phyloP scores from a whole-genome alignment of 352 stramenopile species.

The Lagenidium giganteum region DNA sequence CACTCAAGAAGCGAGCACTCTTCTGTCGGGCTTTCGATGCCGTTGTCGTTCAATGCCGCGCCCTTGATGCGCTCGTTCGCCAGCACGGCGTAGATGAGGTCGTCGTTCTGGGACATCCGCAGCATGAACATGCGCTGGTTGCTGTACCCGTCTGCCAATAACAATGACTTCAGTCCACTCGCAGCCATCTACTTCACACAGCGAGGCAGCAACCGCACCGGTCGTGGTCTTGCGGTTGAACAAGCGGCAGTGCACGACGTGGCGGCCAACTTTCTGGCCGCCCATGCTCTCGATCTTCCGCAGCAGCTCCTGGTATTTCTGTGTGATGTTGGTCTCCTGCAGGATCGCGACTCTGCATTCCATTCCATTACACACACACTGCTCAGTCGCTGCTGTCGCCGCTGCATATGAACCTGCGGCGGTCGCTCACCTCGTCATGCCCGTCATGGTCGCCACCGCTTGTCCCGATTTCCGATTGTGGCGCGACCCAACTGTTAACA shows the following conservation, averaged over 20 bases:
- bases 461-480: too few species aligned
- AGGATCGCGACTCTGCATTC: slow-evolving; percentile 67
- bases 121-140: slow-evolving; percentile 90
- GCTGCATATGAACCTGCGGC: neutral
- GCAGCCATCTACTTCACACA: neutral
- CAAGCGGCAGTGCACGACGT: slow-evolving; percentile 83
- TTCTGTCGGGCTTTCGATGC: slow-evolving; percentile 61
- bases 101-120: slow-evolving; percentile 85
- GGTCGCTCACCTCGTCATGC: slow-evolving; percentile 57
- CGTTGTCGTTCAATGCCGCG: slow-evolving; percentile 57
- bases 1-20: slow-evolving; percentile 81
- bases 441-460: slow-evolving; percentile 49
- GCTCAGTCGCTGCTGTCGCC: neutral
- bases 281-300: slow-evolving; percentile 82
- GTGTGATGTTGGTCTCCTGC: slow-evolving; percentile 72
- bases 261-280: slow-evolving; percentile 67
- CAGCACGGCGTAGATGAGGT: slow-evolving; percentile 79
- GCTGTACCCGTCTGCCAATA: slow-evolving; percentile 54
- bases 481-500: too few species aligned
- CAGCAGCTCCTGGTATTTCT: slow-evolving; percentile 85
- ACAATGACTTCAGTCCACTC: neutral
- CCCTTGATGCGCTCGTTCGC: slow-evolving; percentile 72
- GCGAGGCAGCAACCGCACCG: slow-evolving; percentile 21
- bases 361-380: neutral
- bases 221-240: slow-evolving; percentile 81